Conservation (phyloP, 1,284 basidiomycete genomes). For the Cutaneotrichosporon sp. region DNA sequence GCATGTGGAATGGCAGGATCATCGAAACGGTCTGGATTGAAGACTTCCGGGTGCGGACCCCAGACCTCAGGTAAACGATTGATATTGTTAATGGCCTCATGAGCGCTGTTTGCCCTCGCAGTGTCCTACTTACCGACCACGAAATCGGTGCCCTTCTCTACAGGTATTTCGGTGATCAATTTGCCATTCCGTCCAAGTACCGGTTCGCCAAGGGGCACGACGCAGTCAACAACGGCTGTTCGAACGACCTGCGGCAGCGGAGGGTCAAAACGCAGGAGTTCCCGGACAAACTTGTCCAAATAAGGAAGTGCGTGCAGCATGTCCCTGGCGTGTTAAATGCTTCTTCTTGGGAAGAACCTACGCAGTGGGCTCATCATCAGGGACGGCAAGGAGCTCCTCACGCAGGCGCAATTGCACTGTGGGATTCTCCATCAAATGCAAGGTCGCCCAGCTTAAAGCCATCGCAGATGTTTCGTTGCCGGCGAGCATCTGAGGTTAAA, state of each 20-base stretch:
- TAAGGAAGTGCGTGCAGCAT: slow-evolving; percentile 52
- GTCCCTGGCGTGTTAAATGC: slow-evolving; percentile 38
- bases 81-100: slow-evolving; percentile 38
- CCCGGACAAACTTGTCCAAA: slow-evolving; percentile 62
- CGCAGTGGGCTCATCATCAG: slow-evolving; percentile 43
- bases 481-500: slow-evolving; percentile 35
- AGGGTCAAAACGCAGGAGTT: slow-evolving; percentile 61
- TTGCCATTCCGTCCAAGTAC: slow-evolving; percentile 45
- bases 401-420: slow-evolving; percentile 58
- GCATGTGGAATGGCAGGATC: slow-evolving; percentile 34
- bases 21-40: slow-evolving; percentile 49
- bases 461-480: slow-evolving; percentile 75
- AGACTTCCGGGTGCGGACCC: slow-evolving; percentile 64
- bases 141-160: slow-evolving; percentile 38
- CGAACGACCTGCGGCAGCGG: slow-evolving; percentile 65
- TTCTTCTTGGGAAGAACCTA: neutral
- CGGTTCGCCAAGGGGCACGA: slow-evolving; percentile 57
- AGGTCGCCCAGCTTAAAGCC: slow-evolving; percentile 67
- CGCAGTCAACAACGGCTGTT: slow-evolving; percentile 54
- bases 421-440: slow-evolving; percentile 57
- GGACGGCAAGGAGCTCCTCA: slow-evolving; percentile 50
- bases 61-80: slow-evolving; percentile 60
- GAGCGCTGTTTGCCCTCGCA: neutral
- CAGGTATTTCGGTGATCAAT: slow-evolving; percentile 35
- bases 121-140: slow-evolving; percentile 38